These are phyloP conservation scores for Fusarium paranaense DNA, from an alignment of 2,329 filamentous ascomycete species.

Conservation along the genomic window DNA sequence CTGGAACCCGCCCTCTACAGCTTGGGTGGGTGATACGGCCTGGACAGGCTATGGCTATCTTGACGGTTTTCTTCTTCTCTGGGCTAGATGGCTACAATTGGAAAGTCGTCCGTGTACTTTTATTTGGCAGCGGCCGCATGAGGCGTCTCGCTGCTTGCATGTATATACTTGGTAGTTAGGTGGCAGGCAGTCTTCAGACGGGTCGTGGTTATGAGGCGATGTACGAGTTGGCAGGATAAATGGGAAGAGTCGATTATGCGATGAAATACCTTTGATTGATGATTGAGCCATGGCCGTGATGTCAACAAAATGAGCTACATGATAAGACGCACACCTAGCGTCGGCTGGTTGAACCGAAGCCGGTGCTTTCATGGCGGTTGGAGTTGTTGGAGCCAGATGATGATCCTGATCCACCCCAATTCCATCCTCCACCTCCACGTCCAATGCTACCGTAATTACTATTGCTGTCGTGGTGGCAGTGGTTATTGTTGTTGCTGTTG, in stretches of 20 bases:
- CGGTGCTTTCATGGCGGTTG: conserved; percentile 74
- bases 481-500: conserved; percentile 49
- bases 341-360: conserved; percentile 76
- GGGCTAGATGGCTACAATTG: conserved; percentile 45
- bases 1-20: neutral
- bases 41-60: conserved; percentile 31
- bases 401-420: conserved; percentile 46
- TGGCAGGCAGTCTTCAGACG: conserved; percentile 5
- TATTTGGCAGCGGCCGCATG: conserved; percentile 29
- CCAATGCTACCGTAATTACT: conserved; percentile 50
- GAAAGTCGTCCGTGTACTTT: conserved; percentile 47
- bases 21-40: conserved; percentile 19
- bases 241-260: conserved; percentile 41
- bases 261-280: conserved; percentile 6
- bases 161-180: conserved; percentile 43
- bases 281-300: neutral
- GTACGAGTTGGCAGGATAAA: conserved; percentile 44
- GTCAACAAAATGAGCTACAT: neutral
- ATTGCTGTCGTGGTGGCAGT: conserved; percentile 42
- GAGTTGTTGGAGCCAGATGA: conserved; percentile 53
- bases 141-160: conserved; percentile 25
- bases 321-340: conserved; percentile 51
- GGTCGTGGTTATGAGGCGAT: conserved; percentile 23
- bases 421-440: conserved; percentile 47
- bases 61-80: conserved; percentile 42